These are phyloP conservation scores for Actinomucor elegans DNA, from an alignment of 371 early-diverging fungal species.

Conservation along the genomic window DNA sequence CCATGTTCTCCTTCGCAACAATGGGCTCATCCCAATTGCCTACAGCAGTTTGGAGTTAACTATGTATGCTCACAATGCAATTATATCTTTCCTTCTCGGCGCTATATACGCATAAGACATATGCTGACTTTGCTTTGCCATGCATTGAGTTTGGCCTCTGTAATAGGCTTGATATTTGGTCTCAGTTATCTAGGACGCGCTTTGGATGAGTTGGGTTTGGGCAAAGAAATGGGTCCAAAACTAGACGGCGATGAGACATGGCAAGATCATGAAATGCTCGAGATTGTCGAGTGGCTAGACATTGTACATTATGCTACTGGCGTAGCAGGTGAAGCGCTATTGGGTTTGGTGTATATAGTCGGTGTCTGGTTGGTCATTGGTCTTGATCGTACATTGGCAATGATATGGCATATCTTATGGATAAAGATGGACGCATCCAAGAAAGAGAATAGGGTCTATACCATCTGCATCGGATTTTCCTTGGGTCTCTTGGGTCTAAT, in stretches of 20 bases:
- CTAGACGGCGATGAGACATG: slow-evolving; percentile 47
- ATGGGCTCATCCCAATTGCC: slow-evolving; percentile 28
- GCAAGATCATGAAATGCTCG: slow-evolving; percentile 43
- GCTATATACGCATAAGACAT: slow-evolving; percentile 12
- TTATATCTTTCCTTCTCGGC: slow-evolving; percentile 18
- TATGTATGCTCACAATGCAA: slow-evolving; percentile 26
- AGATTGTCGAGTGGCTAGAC: slow-evolving; percentile 39
- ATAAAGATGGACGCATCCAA: slow-evolving; percentile 19
- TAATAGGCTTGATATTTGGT: slow-evolving; percentile 35
- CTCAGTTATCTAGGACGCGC: slow-evolving; percentile 32
- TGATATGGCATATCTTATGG: slow-evolving; percentile 31
- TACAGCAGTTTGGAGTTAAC: slow-evolving; percentile 7
- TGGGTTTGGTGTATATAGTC: slow-evolving; percentile 38
- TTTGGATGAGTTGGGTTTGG: slow-evolving; percentile 35
- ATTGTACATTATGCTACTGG: slow-evolving; percentile 44
- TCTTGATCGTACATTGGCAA: slow-evolving; percentile 25
- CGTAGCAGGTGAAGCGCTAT: slow-evolving; percentile 35
- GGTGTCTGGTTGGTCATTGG: slow-evolving; percentile 40
- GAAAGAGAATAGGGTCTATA: slow-evolving; percentile 12
- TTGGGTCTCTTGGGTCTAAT: slow-evolving; percentile 24
- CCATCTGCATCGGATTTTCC: slow-evolving; percentile 3
- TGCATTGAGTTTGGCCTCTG: slow-evolving; percentile 30
- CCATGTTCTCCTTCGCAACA: slow-evolving; percentile 22
- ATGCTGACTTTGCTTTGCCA: slow-evolving; percentile 21
- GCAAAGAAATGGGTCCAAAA: slow-evolving; percentile 37